Evolutionary conservation across 2,329 filamentous ascomycete genomes (phyloP).

Genomic region (Neonectria punicea): DNA sequence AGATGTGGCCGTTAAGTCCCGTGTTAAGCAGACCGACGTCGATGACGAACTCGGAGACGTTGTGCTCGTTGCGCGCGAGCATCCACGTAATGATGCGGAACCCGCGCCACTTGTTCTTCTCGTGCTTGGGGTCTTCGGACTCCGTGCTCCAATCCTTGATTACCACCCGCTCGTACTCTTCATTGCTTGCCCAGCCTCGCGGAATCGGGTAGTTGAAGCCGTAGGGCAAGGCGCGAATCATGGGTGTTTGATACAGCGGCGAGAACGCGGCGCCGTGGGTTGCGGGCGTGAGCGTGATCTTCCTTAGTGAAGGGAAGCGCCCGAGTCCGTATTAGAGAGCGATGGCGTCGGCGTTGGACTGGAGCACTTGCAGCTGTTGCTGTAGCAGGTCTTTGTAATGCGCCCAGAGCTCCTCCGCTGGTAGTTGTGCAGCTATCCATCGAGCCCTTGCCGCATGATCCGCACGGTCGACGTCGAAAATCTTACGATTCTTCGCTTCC

Average conservation of each 20-base stretch:
- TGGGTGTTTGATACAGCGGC: conserved; percentile 13
- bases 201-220: conserved; percentile 6
- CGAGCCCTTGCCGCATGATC: neutral
- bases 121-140: neutral
- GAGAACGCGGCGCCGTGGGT: conserved; percentile 3
- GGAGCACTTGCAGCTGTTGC: neutral
- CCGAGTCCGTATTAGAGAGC: neutral
- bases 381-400: neutral
- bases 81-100: neutral
- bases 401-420: neutral
- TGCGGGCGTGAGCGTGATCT: conserved; percentile 4
- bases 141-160: neutral
- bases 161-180: neutral
- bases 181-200: neutral
- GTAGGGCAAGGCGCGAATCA: conserved; percentile 6
- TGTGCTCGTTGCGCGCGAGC: neutral
- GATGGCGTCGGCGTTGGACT: neutral
- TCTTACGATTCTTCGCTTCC: neutral
- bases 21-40: conserved; percentile 4
- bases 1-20: conserved; percentile 24
- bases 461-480: neutral
- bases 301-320: conserved; percentile 3
- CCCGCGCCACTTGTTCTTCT: conserved; percentile 6
- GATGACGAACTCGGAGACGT: conserved; percentile 1
- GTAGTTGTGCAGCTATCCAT: conserved; percentile 4